Evolutionary conservation across 331 rosid genomes (phyloP), one percentile per base, ranked within the genome.

Genomic region (Spiraea crenata): DNA sequence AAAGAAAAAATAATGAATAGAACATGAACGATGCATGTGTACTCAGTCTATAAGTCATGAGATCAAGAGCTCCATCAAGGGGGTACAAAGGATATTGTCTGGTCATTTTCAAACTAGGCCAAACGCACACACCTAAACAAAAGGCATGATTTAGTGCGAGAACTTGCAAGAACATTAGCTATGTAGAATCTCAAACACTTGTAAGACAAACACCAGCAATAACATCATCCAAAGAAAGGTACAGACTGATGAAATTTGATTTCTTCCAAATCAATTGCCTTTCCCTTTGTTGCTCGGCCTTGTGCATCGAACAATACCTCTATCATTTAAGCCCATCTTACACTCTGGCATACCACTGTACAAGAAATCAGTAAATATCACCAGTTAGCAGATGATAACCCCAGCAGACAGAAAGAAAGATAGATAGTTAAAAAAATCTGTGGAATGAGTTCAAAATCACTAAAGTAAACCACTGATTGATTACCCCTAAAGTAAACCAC

Each of bases 311-410:
- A 77, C 64, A 93, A 72, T 58, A 93, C 89, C n/a, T 85, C 98
- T 83, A 76, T 93, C 98, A 59, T 93, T 93, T 16, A 93, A 88
- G 75, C 98, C 98, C 78, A 93, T 96, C 86, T 90, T 93, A 84
- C 98, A 93, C 79, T 93, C 98, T 1, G 98, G 98, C 98, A 93
- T 93, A 77, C 98, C 98, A 87, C 98, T 93, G 95, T 82, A n/a
- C 58, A 31, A 80, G 42, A 83, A 66, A 72, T 80, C 64, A 67
- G 73, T 35, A 9, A 34, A 57, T 34, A 74, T n/a, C 66, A 63
- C 62, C 81, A 67, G 71, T 51, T 57, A 9, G 9, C 35, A 34
- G 39, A 59, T 40, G 47, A 25, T 48, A 63, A 5, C 9, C 47
- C 37, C 47, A 41, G 37, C 20, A 20, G 14, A 51, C 20, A n/a